Evolutionary conservation across 2,329 filamentous ascomycete species (phyloP).

Genomic region (Ceratocystis huliohia): DNA sequence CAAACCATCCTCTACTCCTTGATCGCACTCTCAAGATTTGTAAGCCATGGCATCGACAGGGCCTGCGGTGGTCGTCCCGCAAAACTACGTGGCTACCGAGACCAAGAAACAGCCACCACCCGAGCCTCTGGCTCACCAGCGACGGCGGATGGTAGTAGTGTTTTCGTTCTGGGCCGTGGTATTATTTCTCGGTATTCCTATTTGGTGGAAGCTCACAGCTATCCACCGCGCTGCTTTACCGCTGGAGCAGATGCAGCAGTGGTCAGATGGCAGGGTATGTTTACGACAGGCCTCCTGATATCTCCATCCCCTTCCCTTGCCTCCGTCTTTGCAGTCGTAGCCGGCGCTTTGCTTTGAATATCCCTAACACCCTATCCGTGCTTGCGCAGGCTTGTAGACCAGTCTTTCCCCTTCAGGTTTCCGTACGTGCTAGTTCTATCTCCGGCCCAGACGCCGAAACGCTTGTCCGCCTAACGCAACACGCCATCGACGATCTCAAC

Average conservation of each 20-base stretch:
- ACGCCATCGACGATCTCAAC: slow-evolving; percentile 73
- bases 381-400: slow-evolving; percentile 61
- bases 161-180: slow-evolving; percentile 86
- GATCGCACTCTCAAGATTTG: background rate
- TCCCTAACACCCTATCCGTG: slow-evolving; percentile 1
- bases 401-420: slow-evolving; percentile 75
- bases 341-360: background rate
- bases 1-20: background rate
- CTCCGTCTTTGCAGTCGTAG: background rate
- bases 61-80: background rate
- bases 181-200: slow-evolving; percentile 68
- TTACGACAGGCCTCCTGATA: background rate
- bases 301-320: background rate
- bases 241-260: slow-evolving; percentile 72
- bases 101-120: slow-evolving; percentile 48
- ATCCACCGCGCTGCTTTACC: slow-evolving; percentile 82
- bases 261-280: slow-evolving; percentile 76
- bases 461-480: slow-evolving; percentile 68
- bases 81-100: background rate
- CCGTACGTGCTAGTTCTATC: slow-evolving; percentile 56
- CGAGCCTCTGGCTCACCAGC: slow-evolving; percentile 57
- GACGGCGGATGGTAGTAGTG: slow-evolving; percentile 61
- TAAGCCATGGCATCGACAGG: slow-evolving; percentile 3
- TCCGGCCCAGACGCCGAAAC: slow-evolving; percentile 55
- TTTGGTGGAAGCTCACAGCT: slow-evolving; percentile 92